Conservation (phyloP, 495 filamentous ascomycete species). For the Penicillium bialowiezense region DNA sequence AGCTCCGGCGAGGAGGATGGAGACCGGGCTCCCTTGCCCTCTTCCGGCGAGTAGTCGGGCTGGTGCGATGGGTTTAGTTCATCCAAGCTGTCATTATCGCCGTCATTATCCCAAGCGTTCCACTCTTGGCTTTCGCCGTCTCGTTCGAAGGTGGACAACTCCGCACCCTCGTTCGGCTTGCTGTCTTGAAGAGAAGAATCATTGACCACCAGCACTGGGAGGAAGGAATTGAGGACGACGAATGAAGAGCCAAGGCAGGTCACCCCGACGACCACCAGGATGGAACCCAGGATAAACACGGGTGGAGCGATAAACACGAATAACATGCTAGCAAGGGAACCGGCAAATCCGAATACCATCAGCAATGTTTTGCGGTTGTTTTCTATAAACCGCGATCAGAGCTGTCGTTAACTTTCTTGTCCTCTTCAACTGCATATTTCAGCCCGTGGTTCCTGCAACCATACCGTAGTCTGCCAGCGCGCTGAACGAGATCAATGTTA, state of each 20-base stretch:
- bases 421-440: not conserved
- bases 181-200: slow-evolving; percentile 35
- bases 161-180: slow-evolving; percentile 19
- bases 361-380: slow-evolving; percentile 67
- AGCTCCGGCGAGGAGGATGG: slow-evolving; percentile 58
- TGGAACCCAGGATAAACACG: slow-evolving; percentile 69
- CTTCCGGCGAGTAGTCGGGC: slow-evolving; percentile 6
- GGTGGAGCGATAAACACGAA: slow-evolving; percentile 72
- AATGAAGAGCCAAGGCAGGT: slow-evolving; percentile 60
- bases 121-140: slow-evolving; percentile 17
- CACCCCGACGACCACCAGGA: slow-evolving; percentile 80
- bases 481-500: slow-evolving; percentile 52
- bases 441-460: slow-evolving; percentile 7
- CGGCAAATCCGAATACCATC: slow-evolving; percentile 74
- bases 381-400: slow-evolving; percentile 18
- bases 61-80: slow-evolving; percentile 25
- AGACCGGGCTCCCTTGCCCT: slow-evolving; percentile 3
- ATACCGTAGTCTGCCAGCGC: slow-evolving; percentile 53
- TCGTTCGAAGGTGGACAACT: slow-evolving; percentile 22
- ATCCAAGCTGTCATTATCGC: slow-evolving; percentile 26
- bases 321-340: slow-evolving; percentile 74
- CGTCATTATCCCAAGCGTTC: slow-evolving; percentile 35
- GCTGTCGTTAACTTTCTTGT: slow-evolving; percentile 2
- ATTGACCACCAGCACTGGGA: slow-evolving; percentile 49
- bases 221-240: slow-evolving; percentile 50